Base-by-base conservation (phyloP, 2,329 filamentous ascomycete genomes). In the Neonectria magnoliae region DNA sequence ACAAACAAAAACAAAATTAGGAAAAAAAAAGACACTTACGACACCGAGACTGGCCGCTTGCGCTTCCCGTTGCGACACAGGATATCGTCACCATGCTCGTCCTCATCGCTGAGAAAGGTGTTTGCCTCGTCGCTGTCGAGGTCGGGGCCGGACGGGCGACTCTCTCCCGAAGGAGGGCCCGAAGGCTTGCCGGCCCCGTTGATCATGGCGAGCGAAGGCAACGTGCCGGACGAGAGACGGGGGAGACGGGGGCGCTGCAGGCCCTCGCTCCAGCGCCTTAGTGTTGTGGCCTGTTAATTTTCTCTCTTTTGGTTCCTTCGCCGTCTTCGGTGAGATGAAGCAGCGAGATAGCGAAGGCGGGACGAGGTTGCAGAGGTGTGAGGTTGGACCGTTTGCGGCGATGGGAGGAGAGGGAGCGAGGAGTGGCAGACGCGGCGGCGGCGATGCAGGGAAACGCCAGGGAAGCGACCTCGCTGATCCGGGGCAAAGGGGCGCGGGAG, bases 31-130 rank as follows among this genome's bases (percentile, higher is more conserved):
- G 67, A 65, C 62, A 73, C 72, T 68, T 83, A 89, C 87, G 87
- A 88, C 65, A 88, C 87, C 64, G 87, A 88, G 54, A 88, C 82
- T 64, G 86, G 85, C 63, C 87, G 82, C 76, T 89, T 90, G 67
- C 87, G 84, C 77, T 90, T 90, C 63, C 84, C 76, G 22, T 70
- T 72, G 62, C 74, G 75, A 65, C 71, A 72, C 29, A 73, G 60
- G 44, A 64, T 71, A 31, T 78, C 74, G 52, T 79, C 75, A 58
- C 81, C 80, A 62, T 84, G 81, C 62, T 82, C 81, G 47, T 85
- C 83, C 73, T 84, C 86, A 55, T 83, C 80, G 53, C 72, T 74
- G 45, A 41, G 54, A 61, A 67, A 71, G 41, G 67, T 67, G 68
- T 72, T 67, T 52, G 71, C 71, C 59, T 83, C 83, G 72, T 86